Evolutionary conservation across 106 monocot genomes (phyloP).

Genomic region (Acorus gramineus): DNA sequence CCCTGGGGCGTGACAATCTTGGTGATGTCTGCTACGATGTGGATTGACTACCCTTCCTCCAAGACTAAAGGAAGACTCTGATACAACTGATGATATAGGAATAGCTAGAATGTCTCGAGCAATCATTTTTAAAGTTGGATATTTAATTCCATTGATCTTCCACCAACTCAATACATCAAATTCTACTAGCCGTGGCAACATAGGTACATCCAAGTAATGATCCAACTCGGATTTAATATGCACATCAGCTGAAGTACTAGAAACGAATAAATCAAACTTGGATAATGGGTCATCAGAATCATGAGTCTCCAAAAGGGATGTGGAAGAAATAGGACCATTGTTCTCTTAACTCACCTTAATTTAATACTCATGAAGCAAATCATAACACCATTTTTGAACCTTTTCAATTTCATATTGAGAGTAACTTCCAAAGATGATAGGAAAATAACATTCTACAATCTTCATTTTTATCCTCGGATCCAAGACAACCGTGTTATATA

Average conservation of each 20-base stretch:
- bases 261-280: background rate
- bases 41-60: no score
- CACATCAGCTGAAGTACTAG: background rate
- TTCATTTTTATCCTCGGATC: constrained; percentile 18
- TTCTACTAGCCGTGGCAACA: constrained; percentile 3
- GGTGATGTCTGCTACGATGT: no score
- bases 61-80: no score
- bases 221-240: constrained; percentile 14
- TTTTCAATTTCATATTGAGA: constrained; percentile 3
- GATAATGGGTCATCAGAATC: background rate
- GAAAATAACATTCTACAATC: constrained; percentile 5
- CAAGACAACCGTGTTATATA: no score
- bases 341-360: no score
- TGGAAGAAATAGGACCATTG: no score
- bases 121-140: no score
- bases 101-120: no score
- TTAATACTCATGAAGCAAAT: constrained; percentile 9
- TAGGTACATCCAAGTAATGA: constrained; percentile 5
- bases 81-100: no score
- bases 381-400: background rate
- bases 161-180: constrained; percentile 10
- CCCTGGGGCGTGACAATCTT: no score
- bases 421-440: constrained; percentile 1
- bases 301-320: background rate
- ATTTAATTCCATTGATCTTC: no score